Base-by-base conservation (phyloP, 148 eudicot species). In the Bassia scoparia region DNA sequence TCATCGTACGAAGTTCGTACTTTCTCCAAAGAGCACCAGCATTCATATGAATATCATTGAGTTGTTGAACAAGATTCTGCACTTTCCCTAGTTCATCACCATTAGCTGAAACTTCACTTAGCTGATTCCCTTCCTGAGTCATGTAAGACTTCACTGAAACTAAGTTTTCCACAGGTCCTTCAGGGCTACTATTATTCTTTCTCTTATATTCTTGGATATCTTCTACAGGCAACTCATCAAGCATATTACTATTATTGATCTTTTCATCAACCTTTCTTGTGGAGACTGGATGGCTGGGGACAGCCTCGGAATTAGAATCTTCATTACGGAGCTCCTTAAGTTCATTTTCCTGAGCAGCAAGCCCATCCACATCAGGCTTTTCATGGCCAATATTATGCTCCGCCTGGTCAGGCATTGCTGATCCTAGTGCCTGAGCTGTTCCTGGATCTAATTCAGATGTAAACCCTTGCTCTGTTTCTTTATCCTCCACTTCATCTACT, bases 391-490 rank as follows among this genome's bases (percentile, higher is more conserved):
- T 72, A 61, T 81, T 85, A 69, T 76, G 85, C 29, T 88, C 90
- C 33, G 77, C 75, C 80, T 96, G 99, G 34, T 96, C 99, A 70
- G 87, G 82, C 77, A 90, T 83, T 33, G 99, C 99, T 21, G 96
- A 83, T 35, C 96, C 99, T 46, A 90, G 76, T 38, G 97, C 95
- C 86, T 96, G 97, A 60, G 87, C 88, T 27, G 94, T 87, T 68
- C 97, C 94, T 79, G 84, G 84, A 30, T 92, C 96, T 60, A 81
- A 67, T 76, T 90, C 89, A 14, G 89, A 85, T 58, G 96, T 83
- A 83, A 85, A 96, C 30, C 92, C 92, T 69, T 96, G 91, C 56
- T 86, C 84, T 49, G 91, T 90, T 77, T 78, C 72, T 72, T 87
- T 89, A 79, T 90, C 89, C 58, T 76, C 69, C 78, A 81, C 43